A percentile compares a stretch with the other conserved stretches of the same genome.
phyloP scores from a whole-genome alignment of 176 grass and related monocot genomes.

The Dendrocalamus sinicus region DNA sequence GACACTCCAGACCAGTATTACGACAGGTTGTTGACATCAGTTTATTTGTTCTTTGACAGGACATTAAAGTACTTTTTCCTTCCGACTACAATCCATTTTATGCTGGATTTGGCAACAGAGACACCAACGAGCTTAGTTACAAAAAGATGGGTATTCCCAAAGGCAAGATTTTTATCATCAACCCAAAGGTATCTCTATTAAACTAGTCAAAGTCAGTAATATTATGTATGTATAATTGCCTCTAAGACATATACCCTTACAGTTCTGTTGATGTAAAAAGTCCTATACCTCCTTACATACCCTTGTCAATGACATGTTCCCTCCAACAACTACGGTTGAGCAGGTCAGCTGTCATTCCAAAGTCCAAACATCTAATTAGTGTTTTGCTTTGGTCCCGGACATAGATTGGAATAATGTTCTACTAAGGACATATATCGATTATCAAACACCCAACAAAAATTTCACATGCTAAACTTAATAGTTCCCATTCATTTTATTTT shows the following conservation, averaged over 20 bases:
- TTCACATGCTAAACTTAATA: background rate
- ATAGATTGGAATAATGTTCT: slow-evolving; percentile 14
- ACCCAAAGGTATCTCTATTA: slow-evolving; percentile 77
- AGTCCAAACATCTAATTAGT: background rate
- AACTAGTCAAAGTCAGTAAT: background rate
- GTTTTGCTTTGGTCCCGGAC: background rate
- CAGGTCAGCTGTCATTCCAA: slow-evolving; percentile 62
- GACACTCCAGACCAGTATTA: background rate
- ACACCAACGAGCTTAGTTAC: slow-evolving; percentile 96
- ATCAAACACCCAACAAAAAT: background rate
- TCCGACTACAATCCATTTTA: slow-evolving; percentile 98
- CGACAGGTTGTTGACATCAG: background rate
- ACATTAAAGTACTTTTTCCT: slow-evolving; percentile 97
- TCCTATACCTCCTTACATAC: slow-evolving; percentile 99
- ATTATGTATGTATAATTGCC: slow-evolving; percentile 6
- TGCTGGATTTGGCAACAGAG: slow-evolving; percentile 99
- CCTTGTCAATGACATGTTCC: slow-evolving; percentile 97
- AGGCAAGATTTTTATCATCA: slow-evolving; percentile 99
- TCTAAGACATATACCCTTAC: slow-evolving; percentile 31
- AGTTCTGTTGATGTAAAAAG: slow-evolving; percentile 81
- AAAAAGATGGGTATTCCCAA: slow-evolving; percentile 96
- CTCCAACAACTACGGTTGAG: slow-evolving; percentile 94
- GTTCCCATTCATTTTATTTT: slow-evolving; percentile 30
- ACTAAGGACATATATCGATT: slow-evolving; percentile 8
- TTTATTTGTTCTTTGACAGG: slow-evolving; percentile 60